Evolutionary conservation across 2,329 filamentous ascomycete genomes (phyloP).

Genomic region (Lachnellula cervina): DNA sequence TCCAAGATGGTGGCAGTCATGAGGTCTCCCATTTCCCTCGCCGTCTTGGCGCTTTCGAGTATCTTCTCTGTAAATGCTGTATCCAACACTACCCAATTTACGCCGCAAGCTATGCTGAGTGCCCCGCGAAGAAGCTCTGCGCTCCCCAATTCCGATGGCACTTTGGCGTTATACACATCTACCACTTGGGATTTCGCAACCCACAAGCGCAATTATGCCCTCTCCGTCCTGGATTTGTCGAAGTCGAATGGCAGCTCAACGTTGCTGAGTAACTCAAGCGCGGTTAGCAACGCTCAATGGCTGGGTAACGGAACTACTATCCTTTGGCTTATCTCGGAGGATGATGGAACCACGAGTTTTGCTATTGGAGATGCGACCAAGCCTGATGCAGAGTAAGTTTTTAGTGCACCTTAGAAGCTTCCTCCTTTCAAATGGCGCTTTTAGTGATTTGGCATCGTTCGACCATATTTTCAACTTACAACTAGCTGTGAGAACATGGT

Average conservation of each 20-base stretch:
- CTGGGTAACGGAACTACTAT: slow-evolving; percentile 21
- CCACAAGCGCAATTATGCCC: slow-evolving; percentile 62
- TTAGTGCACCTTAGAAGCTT: too few relatives aligned
- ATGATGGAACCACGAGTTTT: slow-evolving; percentile 24
- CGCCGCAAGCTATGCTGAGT: slow-evolving; percentile 69
- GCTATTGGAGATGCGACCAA: slow-evolving; percentile 20
- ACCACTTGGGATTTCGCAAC: slow-evolving; percentile 73
- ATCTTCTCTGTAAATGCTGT: slow-evolving; percentile 9
- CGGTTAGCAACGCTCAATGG: slow-evolving; percentile 22
- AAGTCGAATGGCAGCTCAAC: slow-evolving; percentile 23
- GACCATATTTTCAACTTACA: not conserved
- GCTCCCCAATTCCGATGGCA: slow-evolving; percentile 62
- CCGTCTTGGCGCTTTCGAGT: slow-evolving; percentile 2
- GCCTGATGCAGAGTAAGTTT: slow-evolving; percentile 19
- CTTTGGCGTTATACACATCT: slow-evolving; percentile 61
- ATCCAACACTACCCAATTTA: slow-evolving; percentile 42
- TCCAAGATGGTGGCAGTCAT: slow-evolving; percentile 8
- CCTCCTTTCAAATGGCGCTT: too few relatives aligned
- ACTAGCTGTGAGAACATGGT: not conserved
- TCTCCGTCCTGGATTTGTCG: slow-evolving; percentile 61
- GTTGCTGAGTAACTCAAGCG: slow-evolving; percentile 23
- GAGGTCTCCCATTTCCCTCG: slow-evolving; percentile 2
- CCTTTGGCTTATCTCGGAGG: slow-evolving; percentile 20
- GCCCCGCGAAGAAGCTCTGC: slow-evolving; percentile 67
- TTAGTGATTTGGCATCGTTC: not conserved